Base-by-base conservation (phyloP, 1,284 basidiomycete genomes). In the Cerrena zonata region DNA sequence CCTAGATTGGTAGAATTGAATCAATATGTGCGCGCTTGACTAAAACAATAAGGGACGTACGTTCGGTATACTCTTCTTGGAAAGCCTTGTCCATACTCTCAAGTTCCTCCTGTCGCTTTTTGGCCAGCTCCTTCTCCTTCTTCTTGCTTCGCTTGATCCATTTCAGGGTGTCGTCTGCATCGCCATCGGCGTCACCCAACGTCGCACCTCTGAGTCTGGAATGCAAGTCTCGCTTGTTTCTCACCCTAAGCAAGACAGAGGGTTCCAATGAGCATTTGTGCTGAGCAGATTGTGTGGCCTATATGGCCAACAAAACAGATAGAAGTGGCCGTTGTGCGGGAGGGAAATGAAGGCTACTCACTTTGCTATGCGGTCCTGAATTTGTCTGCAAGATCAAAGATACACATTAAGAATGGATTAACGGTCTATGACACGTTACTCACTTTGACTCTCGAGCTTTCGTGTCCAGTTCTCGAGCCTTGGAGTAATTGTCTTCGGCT, bases 131-230 rank as follows among this genome's bases (percentile, higher is more conserved):
- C 70, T 89, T 90, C 65, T 93, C 91, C 57, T 79, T 80, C 71
- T 92, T 94, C 74, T 93, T 92, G 60, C 77, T 84, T 65, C 78
- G 78, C 72, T 91, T 95, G 65, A 95, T 76, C 94, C 94, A 98
- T 67, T 85, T 85, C 53, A 89, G 69, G 19, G 91, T 79, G 58
- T 86, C 80, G 61, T 89, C 87, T 66, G 77, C 76, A 60, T 84
- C 84, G 58, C 71, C 80, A 62, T 83, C 86, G 69, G 76, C 77
- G 65, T 91, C 91, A 68, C 87, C 94, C 53, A 99, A 84, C 50
- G 93, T 95, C 58, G 84, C 70, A 58, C 95, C 95, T 69, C 86
- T 89, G 63, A 98, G 84, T 69, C 89, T 87, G 56, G 89, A 78
- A 70, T 90, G 85, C 63, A 96, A 85, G 68, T 96, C 94, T 63